phyloP scores from a whole-genome alignment of 768 basidiomycete genomes.

The Mycena amicta region DNA sequence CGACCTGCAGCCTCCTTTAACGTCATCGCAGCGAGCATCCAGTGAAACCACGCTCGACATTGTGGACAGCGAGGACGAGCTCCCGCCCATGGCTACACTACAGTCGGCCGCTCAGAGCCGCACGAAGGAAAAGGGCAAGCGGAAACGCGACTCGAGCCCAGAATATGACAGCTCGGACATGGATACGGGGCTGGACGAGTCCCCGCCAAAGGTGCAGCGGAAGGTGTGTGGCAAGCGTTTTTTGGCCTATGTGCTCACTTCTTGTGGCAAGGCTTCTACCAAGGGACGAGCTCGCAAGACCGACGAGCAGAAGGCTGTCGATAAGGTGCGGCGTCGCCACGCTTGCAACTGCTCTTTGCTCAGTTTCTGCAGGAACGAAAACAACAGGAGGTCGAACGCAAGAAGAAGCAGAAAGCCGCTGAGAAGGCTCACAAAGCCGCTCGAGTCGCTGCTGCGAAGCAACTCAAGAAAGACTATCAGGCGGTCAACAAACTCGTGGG shows the following conservation, averaged over 20 bases:
- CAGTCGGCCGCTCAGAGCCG: neutral
- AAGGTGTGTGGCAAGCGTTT: conserved; percentile 13
- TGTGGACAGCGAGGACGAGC: conserved; percentile 14
- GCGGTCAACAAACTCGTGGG: conserved; percentile 20
- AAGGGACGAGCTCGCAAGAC: conserved; percentile 17
- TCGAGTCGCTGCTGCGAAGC: conserved; percentile 10
- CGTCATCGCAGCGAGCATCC: neutral
- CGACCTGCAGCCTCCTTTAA: neutral
- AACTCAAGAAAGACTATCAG: conserved; percentile 3
- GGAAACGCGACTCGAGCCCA: conserved; percentile 11
- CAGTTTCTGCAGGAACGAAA: conserved; percentile 3
- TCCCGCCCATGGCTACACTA: neutral
- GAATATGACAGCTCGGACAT: neutral
- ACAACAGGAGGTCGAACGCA: conserved; percentile 1
- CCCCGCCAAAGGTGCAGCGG: conserved; percentile 10
- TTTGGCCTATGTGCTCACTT: conserved; percentile 3
- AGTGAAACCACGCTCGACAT: neutral
- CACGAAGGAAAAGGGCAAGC: conserved; percentile 5
- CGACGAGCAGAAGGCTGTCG: conserved; percentile 15
- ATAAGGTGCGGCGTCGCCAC: conserved; percentile 9
- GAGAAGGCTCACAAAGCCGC: too few relatives aligned
- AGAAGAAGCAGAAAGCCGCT: conserved; percentile 13
- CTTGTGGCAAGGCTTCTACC: neutral
- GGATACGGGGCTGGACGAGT: conserved; percentile 6
- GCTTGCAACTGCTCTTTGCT: neutral